Percentiles rank a stretch among this genome's conserved stretches.
Conservation (phyloP, 1,284 basidiomycete genomes). For the Trametes polyzona region DNA sequence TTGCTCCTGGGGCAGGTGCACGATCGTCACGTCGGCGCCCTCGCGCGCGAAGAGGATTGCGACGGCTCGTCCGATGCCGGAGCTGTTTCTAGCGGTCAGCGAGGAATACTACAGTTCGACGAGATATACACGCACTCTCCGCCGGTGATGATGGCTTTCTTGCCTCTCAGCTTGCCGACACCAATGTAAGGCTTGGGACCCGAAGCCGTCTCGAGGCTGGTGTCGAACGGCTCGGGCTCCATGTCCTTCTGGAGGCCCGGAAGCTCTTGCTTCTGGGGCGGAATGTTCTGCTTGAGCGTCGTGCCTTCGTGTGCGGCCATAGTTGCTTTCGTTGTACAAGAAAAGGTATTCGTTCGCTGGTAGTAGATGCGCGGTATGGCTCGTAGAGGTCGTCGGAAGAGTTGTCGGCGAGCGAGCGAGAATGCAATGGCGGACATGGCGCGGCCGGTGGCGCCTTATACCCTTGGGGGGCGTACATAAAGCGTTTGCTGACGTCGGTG, state of each 20-base stretch:
- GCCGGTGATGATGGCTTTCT: conserved; percentile 61
- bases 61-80: conserved; percentile 64
- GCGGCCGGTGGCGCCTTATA: background rate
- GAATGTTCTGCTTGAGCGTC: conserved; percentile 29
- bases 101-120: background rate
- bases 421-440: background rate
- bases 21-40: conserved; percentile 67
- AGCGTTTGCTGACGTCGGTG: background rate
- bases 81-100: conserved; percentile 25
- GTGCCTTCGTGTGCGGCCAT: conserved; percentile 25
- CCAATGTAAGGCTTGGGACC: conserved; percentile 49
- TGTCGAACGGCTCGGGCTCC: conserved; percentile 33
- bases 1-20: conserved; percentile 64
- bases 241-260: conserved; percentile 54
- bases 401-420: background rate
- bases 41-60: conserved; percentile 68
- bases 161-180: conserved; percentile 55
- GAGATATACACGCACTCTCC: conserved; percentile 29
- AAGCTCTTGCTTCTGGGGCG: conserved; percentile 45
- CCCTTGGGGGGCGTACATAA: background rate
- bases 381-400: background rate
- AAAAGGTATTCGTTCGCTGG: background rate
- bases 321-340: background rate
- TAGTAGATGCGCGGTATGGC: background rate
- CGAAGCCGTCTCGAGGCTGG: conserved; percentile 55